phyloP scores from a whole-genome alignment of 2,329 filamentous ascomycete genomes.

The Daldinia sp. region DNA sequence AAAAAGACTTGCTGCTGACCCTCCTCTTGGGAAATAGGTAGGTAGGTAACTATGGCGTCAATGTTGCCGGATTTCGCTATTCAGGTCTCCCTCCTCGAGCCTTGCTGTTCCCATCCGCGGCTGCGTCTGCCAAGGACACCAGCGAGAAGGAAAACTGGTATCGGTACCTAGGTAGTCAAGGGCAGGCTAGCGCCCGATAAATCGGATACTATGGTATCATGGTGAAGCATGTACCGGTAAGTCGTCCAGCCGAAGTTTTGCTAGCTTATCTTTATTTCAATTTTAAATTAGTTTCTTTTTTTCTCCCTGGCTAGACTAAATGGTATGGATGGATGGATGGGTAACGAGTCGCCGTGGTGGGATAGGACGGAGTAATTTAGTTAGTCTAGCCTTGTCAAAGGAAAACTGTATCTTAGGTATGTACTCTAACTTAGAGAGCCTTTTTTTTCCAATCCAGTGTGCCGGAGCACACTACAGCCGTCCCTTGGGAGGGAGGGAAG shows the following conservation, averaged over 20 bases:
- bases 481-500: background rate
- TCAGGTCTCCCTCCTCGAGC: background rate
- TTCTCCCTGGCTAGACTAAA: background rate
- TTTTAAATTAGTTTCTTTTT: too few species aligned
- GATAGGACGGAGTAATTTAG: background rate
- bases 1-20: background rate
- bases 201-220: background rate
- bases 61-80: background rate
- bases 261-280: background rate
- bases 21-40: too few species aligned
- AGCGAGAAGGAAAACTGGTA: too few species aligned
- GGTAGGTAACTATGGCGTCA: background rate
- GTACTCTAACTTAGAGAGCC: background rate
- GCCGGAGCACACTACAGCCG: background rate
- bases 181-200: background rate
- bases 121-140: background rate
- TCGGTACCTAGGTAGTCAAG: background rate
- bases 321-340: background rate
- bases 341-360: background rate
- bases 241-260: background rate
- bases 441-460: constrained; percentile 1
- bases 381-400: background rate
- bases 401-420: background rate
- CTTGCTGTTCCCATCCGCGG: background rate
- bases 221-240: background rate